Percentiles rank a stretch among this genome's conserved stretches.
These are phyloP conservation scores for Acanthamoeba lugdunensis DNA, from an alignment of 208 protist genomes.

Conservation along the genomic window DNA sequence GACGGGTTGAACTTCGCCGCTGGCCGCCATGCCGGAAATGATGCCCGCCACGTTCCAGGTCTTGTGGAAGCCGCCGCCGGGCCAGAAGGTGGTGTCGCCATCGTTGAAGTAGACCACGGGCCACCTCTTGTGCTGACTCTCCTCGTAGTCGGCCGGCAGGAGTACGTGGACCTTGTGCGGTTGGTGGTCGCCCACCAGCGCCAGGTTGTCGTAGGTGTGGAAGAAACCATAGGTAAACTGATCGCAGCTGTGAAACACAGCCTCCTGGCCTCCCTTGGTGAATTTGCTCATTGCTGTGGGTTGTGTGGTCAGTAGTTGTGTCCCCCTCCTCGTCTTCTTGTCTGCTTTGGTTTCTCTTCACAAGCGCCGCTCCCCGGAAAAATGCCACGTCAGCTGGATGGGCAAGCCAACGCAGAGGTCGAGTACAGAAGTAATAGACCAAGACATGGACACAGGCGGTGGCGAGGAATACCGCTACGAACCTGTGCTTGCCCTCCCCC, in stretches of 20 bases:
- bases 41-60: not conserved
- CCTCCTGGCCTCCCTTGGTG: not conserved
- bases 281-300: not conserved
- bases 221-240: constrained; percentile 23
- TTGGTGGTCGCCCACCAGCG: not conserved
- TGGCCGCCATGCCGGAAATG: not conserved
- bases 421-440: too few relatives aligned
- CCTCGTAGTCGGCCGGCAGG: not conserved
- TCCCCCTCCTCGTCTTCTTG: too few relatives aligned
- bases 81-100: constrained; percentile 1
- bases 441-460: too few relatives aligned
- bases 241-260: not conserved
- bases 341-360: too few relatives aligned
- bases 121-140: not conserved
- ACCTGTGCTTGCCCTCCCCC: too few relatives aligned
- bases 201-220: not conserved
- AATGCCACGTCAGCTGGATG: too few relatives aligned
- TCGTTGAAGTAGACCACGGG: constrained; percentile 23
- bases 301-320: too few relatives aligned
- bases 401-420: too few relatives aligned
- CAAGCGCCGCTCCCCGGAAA: too few relatives aligned
- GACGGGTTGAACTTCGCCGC: not conserved
- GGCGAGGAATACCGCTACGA: too few relatives aligned
- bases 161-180: not conserved
- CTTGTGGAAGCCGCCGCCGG: constrained; percentile 10